Evolutionary conservation across 106 monocot species (phyloP), one percentile per base, ranked within the genome.

Genomic region (Alisma plantagoaquatica): DNA sequence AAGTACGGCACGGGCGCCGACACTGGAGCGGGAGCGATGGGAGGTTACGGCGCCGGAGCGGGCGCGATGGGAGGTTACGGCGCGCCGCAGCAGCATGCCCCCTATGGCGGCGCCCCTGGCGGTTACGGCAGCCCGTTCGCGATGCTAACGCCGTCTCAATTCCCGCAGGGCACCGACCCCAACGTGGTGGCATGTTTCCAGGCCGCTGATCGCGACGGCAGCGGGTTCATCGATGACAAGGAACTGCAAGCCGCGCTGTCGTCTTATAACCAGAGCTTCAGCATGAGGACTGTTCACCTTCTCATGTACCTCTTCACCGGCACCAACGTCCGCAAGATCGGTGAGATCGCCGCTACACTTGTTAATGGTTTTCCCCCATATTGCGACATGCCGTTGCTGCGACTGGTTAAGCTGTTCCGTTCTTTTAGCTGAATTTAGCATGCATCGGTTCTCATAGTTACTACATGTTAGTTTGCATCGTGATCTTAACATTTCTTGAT

Each of bases 271-370:
- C 90, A 99, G 82, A 70, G 66, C 63, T 99, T 99, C 64, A 86
- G 86, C 70, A 33, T 99, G 23, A 59, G 98, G 53, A 99, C 98
- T 10, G 86, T 99, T 7, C 98, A 82, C 60, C 82, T 99, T 26
- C 74, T 99, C 35, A 99, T 99, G 98, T 86, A 90, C 63, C 71
- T 86, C 56, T 99, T 99, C 82, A 90, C 90, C 24, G 57, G 56
- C 23, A 65, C 98, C 53, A 99, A 82, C 54, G 66, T 77, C 29
- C 79, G 82, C 59, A 85, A 65, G 79, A 99, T 99, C 42, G 98
- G 98, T 99, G 27, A 59, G 75, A 35, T 19, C 10, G 23, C 19
- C n/a, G n/a, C n/a, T n/a, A n/a, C n/a, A n/a, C n/a, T n/a, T n/a
- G n/a, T n/a, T n/a, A n/a, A n/a, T n/a, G n/a, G n/a, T n/a, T n/a